Conservation (phyloP, 2,329 filamentous ascomycete genomes). For the Epichloe festucae region DNA sequence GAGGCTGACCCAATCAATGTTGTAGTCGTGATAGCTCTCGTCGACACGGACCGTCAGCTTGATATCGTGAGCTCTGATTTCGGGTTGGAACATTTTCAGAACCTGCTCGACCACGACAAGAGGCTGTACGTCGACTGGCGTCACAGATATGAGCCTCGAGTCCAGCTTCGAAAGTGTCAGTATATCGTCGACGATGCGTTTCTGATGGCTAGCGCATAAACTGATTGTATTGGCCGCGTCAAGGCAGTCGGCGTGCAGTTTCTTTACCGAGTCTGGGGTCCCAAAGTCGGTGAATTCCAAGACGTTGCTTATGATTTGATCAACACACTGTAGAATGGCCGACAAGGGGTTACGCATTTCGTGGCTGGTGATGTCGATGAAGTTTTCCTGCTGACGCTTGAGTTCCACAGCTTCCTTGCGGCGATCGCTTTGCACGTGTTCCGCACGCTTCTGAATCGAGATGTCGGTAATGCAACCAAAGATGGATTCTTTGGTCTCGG, state of each 20-base stretch:
- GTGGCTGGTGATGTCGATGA: constrained; percentile 61
- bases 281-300: constrained; percentile 20
- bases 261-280: constrained; percentile 28
- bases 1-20: constrained; percentile 58
- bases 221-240: constrained; percentile 69
- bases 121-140: constrained; percentile 56
- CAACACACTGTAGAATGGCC: constrained; percentile 62
- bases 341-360: constrained; percentile 66
- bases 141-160: constrained; percentile 55
- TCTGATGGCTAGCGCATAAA: constrained; percentile 66
- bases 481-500: constrained; percentile 55
- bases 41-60: constrained; percentile 55
- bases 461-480: constrained; percentile 78
- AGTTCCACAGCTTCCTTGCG: constrained; percentile 70
- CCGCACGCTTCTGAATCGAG: constrained; percentile 71
- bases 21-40: constrained; percentile 48
- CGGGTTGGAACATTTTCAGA: constrained; percentile 66
- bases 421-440: constrained; percentile 38
- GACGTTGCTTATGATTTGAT: constrained; percentile 49
- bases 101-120: constrained; percentile 50
- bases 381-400: constrained; percentile 58
- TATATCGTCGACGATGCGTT: constrained; percentile 57
- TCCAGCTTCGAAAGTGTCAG: constrained; percentile 59
- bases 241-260: constrained; percentile 40
- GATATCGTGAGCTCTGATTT: constrained; percentile 58